Base-by-base conservation (phyloP, 208 protist genomes). In the Trypanosoma congolense region DNA sequence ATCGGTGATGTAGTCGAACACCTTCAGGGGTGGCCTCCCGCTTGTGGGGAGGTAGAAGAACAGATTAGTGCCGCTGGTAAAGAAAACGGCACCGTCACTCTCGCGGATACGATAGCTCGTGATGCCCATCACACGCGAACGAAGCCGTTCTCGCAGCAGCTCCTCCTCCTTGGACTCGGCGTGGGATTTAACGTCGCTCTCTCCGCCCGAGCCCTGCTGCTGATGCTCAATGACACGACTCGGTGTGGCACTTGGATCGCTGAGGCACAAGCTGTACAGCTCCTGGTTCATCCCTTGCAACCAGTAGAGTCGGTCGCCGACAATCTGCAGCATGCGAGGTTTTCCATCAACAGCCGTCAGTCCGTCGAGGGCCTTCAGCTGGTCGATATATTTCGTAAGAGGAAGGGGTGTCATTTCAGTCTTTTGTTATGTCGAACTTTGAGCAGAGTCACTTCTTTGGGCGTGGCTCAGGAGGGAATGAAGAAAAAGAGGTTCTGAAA, bases 121-220 rank as follows among this genome's bases (percentile, higher is more conserved):
- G 53, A 93, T 82, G 48, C 86, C 86, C 10, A 66, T 87, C 35
- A 80, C 71, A 16, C 56, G 52, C 19, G 51, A 79, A 38, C 86
- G 81, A 41, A 57, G 75, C 24, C 86, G 79, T 65, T 93, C 86
- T 21, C 86, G 86, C 24, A 93, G 63, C 46, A 93, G 57, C 51
- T 93, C 86, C 44, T 93, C 86, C 42, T 90, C 86, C 59, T 87
- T 87, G 4, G 63, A 53, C 29, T 44, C 31, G 8, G 45, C 43
- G 12, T 4, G n/a, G 36, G 25, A 56, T 6, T 53, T 29, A 10
- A 30, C 30, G 14, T 26, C 60, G 10, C 18, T 63, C 41, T 49
- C 61, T 22, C 10, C 21, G 19, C 12, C 44, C 35, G 29, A 30
- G n/a, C 16, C 46, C 19, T 44, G 46, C 18, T 40, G 31, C 14